These are phyloP conservation scores for Chlamydomonas asymmetrica DNA, from an alignment of 139 green algal genomes.

Conservation along the genomic window DNA sequence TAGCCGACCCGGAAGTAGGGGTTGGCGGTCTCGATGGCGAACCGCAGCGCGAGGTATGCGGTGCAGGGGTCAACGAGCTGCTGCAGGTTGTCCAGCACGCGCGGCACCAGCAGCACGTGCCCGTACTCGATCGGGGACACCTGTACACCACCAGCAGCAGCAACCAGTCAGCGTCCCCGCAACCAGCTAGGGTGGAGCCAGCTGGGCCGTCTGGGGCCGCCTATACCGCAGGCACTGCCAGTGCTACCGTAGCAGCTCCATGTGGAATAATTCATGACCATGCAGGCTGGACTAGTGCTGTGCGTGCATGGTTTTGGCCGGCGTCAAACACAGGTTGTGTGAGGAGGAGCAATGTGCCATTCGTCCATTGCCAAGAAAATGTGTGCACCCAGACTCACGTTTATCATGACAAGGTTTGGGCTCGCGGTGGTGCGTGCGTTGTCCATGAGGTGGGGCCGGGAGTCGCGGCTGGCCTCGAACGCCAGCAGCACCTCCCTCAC, in stretches of 20 bases:
- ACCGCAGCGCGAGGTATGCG: slow-evolving; percentile 86
- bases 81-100: slow-evolving; percentile 66
- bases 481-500: slow-evolving; percentile 91
- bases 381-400: slow-evolving; percentile 67
- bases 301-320: too few relatives aligned
- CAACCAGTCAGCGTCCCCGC: too few relatives aligned
- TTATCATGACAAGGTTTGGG: slow-evolving; percentile 94
- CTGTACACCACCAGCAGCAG: background rate
- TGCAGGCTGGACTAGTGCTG: too few relatives aligned
- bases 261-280: background rate
- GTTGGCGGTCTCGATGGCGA: slow-evolving; percentile 83
- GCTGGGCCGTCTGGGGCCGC: too few relatives aligned
- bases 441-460: background rate
- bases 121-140: slow-evolving; percentile 96
- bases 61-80: slow-evolving; percentile 71
- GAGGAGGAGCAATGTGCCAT: background rate
- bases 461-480: slow-evolving; percentile 63
- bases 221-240: too few relatives aligned
- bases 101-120: slow-evolving; percentile 95
- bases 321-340: too few relatives aligned
- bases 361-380: background rate
- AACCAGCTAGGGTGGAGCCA: too few relatives aligned
- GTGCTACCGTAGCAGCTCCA: too few relatives aligned
- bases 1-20: slow-evolving; percentile 93
- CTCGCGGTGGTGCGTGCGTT: slow-evolving; percentile 19